Evolutionary conservation across 192 early-diverging fungal genomes (phyloP).

Genomic region (Spizellomyces sp.): DNA sequence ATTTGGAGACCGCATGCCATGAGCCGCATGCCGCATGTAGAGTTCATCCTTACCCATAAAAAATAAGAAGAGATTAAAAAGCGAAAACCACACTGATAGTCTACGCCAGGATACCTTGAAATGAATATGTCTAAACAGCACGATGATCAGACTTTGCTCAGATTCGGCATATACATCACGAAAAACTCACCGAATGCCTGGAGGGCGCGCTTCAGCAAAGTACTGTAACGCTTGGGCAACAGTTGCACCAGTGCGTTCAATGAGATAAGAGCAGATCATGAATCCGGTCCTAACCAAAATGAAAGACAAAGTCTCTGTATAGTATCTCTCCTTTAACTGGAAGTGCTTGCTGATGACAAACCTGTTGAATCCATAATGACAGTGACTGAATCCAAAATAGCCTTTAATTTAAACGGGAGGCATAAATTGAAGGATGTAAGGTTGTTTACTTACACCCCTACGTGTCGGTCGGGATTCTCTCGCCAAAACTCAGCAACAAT

Average conservation of each 20-base stretch:
- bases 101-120: constrained; percentile 11
- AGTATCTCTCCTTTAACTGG: too few species aligned
- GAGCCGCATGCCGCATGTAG: constrained; percentile 31
- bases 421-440: too few species aligned
- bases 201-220: constrained; percentile 33
- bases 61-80: too few species aligned
- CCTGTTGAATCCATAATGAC: constrained; percentile 35
- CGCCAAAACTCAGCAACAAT: constrained; percentile 15
- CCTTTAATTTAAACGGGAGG: too few species aligned
- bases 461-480: constrained; percentile 26
- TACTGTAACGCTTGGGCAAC: constrained; percentile 14
- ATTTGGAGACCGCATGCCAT: constrained; percentile 13
- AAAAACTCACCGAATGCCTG: constrained; percentile 18
- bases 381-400: constrained; percentile 3
- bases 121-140: constrained; percentile 14
- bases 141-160: too few species aligned
- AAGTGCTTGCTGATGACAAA: too few species aligned
- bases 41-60: constrained; percentile 17
- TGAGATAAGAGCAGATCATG: constrained; percentile 30
- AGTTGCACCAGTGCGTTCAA: constrained; percentile 4
- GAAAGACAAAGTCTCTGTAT: neutral
- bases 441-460: constrained; percentile 7
- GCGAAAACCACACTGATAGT: too few species aligned
- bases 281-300: constrained; percentile 19
- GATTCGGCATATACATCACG: too few species aligned